Conservation (phyloP, 495 filamentous ascomycete species). For the Gamarada debralockiae region DNA sequence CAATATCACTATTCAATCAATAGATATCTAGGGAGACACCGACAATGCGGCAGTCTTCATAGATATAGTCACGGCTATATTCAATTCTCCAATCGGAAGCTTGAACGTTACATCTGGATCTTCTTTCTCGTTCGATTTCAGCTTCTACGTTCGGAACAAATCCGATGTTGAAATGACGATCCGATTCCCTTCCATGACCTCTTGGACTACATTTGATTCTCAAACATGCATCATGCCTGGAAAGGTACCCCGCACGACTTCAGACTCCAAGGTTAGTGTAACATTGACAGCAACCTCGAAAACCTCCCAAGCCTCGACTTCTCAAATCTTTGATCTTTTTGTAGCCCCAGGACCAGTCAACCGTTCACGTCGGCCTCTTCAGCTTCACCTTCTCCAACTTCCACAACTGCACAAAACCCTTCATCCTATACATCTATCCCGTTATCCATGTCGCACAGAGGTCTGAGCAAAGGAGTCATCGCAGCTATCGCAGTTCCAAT, state of each 20-base stretch:
- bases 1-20: constrained; percentile 63
- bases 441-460: background rate
- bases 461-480: constrained; percentile 1
- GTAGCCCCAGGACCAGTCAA: constrained; percentile 29
- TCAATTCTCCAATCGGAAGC: constrained; percentile 33
- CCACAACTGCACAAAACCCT: background rate
- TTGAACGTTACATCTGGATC: constrained; percentile 59
- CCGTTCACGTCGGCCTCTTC: background rate
- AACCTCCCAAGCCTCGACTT: constrained; percentile 36
- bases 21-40: constrained; percentile 59
- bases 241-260: constrained; percentile 49
- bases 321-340: constrained; percentile 46
- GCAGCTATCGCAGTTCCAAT: constrained; percentile 14
- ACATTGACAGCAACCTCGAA: constrained; percentile 47
- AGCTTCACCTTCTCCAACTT: background rate
- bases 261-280: constrained; percentile 40
- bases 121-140: constrained; percentile 61
- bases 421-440: constrained; percentile 5
- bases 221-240: constrained; percentile 56
- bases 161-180: constrained; percentile 52
- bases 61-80: constrained; percentile 38
- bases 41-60: constrained; percentile 62
- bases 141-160: constrained; percentile 47
- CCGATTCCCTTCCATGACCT: constrained; percentile 41
- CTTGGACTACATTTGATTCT: constrained; percentile 68